Evolutionary conservation across 106 monocot genomes (phyloP).

Genomic region (Apostasia ramifera): DNA sequence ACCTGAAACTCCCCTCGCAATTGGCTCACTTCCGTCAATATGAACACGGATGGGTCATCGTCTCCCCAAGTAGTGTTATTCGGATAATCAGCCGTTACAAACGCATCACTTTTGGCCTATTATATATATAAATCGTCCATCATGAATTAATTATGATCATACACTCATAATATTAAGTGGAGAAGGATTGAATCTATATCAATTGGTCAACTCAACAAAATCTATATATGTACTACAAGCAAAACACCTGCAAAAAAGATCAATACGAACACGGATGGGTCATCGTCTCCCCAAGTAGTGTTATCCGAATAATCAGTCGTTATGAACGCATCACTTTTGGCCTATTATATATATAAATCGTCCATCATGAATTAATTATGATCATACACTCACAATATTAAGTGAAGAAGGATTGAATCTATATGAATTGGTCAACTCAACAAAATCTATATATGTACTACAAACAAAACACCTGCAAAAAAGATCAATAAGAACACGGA

Average conservation of each 20-base stretch:
- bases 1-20: slow-evolving; percentile 4
- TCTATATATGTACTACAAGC: no score
- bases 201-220: background rate
- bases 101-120: background rate
- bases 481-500: no score
- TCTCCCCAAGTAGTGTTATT: no score
- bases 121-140: background rate
- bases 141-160: background rate
- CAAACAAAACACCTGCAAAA: no score
- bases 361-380: background rate
- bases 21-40: background rate
- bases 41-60: background rate
- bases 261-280: no score
- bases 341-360: background rate
- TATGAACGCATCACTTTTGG: background rate
- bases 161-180: background rate
- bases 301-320: background rate
- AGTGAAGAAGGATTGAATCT: background rate
- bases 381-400: background rate
- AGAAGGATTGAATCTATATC: background rate
- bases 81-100: background rate
- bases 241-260: no score
- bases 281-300: no score
- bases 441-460: background rate
- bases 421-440: background rate